Evolutionary conservation across 1,139 yeast genomes (phyloP), one percentile per base, ranked within the genome.

Genomic region (Wickerhamomyces sp.): DNA sequence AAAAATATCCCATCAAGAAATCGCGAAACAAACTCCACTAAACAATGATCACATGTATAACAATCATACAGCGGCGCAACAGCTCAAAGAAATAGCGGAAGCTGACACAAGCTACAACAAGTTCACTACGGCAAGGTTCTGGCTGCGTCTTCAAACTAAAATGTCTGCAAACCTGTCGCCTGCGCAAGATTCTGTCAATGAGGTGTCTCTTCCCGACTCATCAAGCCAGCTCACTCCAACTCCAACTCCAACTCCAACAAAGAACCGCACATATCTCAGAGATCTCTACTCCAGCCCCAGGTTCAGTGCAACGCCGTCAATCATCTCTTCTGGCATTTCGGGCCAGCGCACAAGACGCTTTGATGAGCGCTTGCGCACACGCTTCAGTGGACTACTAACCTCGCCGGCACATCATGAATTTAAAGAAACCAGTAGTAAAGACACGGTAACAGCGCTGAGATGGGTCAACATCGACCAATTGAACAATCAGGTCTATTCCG

Each of bases 391-490:
- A 2, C 35, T 54, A 2, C 24, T 50, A 10, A 37, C 38, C 5
- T 8, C 30, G 14, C 16, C 16, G 13, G 13, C 8, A 8, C 31
- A 14, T 10, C 34, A 20, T 37, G 28, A 24, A 2, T 13, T 16
- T 8, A 14, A 16, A 9, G 24, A n/a, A n/a, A 37, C 36, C 7
- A 35, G 33, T 10, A 22, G 28, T 9, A 22, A 26, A 13, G 37
- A 25, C 22, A 36, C 35, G 22, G 33, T 48, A n/a, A 52, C 50
- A 7, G 42, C 54, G 1, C 44, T 65, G 35, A 57, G 69, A 38
- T 76, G 79, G 76, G 53, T 68, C 7, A 65, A 64, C 35, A 56
- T 76, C 41, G 63, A 66, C 26, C 65, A 65, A 35, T 49, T 75
- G 16, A 64, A 74, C 5, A 58, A 59, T 14, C 59, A 58, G 25